Percentiles rank a stretch among this genome's conserved stretches.
phyloP scores from a whole-genome alignment of 108 stramenopile species.

The Fistulifera pelliculosa region DNA sequence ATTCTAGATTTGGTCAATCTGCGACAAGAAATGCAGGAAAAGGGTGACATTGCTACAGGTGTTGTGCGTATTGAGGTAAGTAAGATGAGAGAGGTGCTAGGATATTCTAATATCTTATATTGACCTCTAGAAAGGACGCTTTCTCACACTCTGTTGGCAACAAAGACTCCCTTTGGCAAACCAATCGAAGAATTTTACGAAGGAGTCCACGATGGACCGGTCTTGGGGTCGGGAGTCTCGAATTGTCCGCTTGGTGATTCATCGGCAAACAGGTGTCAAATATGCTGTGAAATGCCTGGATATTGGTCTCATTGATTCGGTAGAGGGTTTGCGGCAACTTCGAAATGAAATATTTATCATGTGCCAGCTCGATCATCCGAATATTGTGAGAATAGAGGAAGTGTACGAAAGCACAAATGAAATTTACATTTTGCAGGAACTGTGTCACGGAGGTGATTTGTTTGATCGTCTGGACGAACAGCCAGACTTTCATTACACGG shows the following conservation, averaged over 20 bases:
- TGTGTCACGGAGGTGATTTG: conserved; percentile 68
- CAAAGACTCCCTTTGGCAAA: conserved; percentile 44
- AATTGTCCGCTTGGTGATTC: conserved; percentile 63
- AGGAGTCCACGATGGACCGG: conserved; percentile 70
- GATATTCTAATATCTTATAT: background rate
- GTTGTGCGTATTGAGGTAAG: conserved; percentile 62
- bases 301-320: conserved; percentile 50
- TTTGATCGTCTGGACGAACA: conserved; percentile 82
- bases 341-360: conserved; percentile 81
- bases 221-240: conserved; percentile 68
- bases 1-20: conserved; percentile 2
- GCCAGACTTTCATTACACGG: conserved; percentile 74
- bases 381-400: conserved; percentile 76
- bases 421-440: conserved; percentile 74
- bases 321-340: conserved; percentile 49
- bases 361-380: conserved; percentile 87
- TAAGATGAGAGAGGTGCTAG: background rate
- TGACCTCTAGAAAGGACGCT: background rate
- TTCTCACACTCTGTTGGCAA: background rate
- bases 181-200: conserved; percentile 80
- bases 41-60: conserved; percentile 22
- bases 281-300: conserved; percentile 80
- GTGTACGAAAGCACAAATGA: conserved; percentile 61
- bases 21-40: background rate
- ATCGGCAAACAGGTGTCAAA: conserved; percentile 60